Evolutionary conservation across 2,329 filamentous ascomycete genomes (phyloP).

Genomic region (Phoma sp.): DNA sequence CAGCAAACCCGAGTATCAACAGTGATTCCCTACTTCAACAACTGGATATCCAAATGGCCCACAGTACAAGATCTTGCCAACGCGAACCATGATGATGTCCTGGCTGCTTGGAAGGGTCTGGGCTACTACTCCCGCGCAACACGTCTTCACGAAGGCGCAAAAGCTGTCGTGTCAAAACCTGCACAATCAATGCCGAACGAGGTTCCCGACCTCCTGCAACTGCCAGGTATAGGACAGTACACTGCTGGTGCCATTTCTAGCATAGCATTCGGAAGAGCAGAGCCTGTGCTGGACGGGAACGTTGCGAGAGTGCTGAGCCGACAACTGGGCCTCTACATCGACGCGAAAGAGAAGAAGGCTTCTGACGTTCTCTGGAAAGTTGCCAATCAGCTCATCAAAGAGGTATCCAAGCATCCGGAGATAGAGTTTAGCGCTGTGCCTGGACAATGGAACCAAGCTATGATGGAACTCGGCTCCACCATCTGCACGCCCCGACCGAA

Average conservation of each 20-base stretch:
- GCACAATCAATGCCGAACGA: slow-evolving; percentile 51
- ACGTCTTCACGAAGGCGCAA: slow-evolving; percentile 64
- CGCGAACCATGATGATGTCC: slow-evolving; percentile 62
- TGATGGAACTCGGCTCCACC: slow-evolving; percentile 71
- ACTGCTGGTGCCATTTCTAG: slow-evolving; percentile 68
- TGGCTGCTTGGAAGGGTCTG: slow-evolving; percentile 65
- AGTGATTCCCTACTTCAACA: slow-evolving; percentile 68
- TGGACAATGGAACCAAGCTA: slow-evolving; percentile 67
- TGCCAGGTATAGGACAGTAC: slow-evolving; percentile 67
- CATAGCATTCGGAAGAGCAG: slow-evolving; percentile 66
- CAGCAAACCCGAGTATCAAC: slow-evolving; percentile 69
- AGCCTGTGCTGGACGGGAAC: slow-evolving; percentile 69
- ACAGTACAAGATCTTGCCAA: slow-evolving; percentile 62
- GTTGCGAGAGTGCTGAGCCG: slow-evolving; percentile 66
- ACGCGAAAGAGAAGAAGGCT: slow-evolving; percentile 62
- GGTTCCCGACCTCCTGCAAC: slow-evolving; percentile 54
- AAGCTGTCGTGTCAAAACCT: slow-evolving; percentile 50
- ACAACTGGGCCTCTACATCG: slow-evolving; percentile 63
- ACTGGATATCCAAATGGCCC: slow-evolving; percentile 67
- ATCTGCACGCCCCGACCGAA: slow-evolving; percentile 66
- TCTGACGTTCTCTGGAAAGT: slow-evolving; percentile 64
- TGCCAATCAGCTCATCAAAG: slow-evolving; percentile 61
- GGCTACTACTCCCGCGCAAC: slow-evolving; percentile 71
- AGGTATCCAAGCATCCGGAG: slow-evolving; percentile 50
- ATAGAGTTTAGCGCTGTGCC: slow-evolving; percentile 57